phyloP scores from a whole-genome alignment of 1,139 yeast species.

The Scheffersomyces segobiensis region DNA sequence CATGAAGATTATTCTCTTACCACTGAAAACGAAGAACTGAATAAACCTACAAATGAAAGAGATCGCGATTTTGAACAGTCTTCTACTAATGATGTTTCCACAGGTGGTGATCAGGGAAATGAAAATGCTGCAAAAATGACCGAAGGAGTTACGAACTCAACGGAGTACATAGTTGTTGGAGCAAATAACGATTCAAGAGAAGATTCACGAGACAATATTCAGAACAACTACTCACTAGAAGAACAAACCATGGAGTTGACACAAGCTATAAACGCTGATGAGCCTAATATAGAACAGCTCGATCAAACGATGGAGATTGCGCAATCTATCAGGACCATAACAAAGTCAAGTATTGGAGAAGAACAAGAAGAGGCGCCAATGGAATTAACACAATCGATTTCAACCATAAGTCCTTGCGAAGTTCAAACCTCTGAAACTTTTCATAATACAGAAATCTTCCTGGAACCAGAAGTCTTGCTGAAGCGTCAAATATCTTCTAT shows the following conservation, averaged over 20 bases:
- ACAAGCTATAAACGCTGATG: conserved; percentile 1
- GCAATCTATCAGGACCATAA: conserved; percentile 6
- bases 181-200: background rate
- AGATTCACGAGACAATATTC: background rate
- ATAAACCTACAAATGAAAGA: conserved; percentile 5
- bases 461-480: background rate
- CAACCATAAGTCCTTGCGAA: background rate
- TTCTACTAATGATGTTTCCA: background rate
- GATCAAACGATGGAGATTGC: conserved; percentile 12
- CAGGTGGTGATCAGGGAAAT: background rate
- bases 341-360: background rate
- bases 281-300: background rate
- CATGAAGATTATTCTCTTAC: background rate
- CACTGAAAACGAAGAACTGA: conserved; percentile 2
- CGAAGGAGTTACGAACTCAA: background rate
- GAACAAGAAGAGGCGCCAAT: background rate
- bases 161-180: background rate
- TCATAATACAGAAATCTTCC: background rate
- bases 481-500: background rate
- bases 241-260: conserved; percentile 11
- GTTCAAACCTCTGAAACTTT: background rate
- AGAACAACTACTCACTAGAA: background rate
- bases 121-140: conserved; percentile 3
- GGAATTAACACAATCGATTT: background rate
- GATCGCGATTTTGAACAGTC: background rate